A percentile compares a stretch with the other conserved stretches of the same genome.
phyloP scores from a whole-genome alignment of 441 rosid species.

The Pelargonium citronellum region DNA sequence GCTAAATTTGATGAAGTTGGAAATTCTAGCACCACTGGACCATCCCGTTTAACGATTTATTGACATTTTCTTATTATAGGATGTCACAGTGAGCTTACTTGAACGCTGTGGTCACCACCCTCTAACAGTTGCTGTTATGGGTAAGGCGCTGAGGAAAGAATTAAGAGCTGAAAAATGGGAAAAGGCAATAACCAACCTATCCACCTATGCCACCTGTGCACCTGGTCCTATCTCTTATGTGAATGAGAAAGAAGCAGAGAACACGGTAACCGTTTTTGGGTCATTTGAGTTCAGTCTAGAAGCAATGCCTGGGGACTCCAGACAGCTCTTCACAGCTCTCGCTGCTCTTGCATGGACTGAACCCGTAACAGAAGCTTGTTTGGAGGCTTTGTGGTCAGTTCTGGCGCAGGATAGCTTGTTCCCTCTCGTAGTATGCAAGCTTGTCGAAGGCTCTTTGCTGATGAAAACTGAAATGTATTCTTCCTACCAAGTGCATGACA shows the following conservation, averaged over 20 bases:
- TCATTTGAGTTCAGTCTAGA: conserved; percentile 32
- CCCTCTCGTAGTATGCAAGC: conserved; percentile 24
- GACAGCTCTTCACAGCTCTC: conserved; percentile 23
- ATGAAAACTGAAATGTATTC: conserved; percentile 26
- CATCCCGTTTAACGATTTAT: too few species aligned
- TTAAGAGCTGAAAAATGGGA: conserved; percentile 6
- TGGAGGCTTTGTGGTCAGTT: conserved; percentile 27
- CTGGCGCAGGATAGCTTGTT: conserved; percentile 26
- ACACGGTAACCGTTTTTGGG: conserved; percentile 27
- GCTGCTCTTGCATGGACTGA: conserved; percentile 29
- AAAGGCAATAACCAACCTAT: background rate
- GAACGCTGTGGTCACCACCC: conserved; percentile 33
- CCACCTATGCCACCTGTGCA: conserved; percentile 28
- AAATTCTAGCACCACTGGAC: too few species aligned
- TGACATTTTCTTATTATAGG: too few species aligned
- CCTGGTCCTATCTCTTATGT: conserved; percentile 27
- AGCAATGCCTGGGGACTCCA: conserved; percentile 30
- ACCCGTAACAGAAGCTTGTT: conserved; percentile 28
- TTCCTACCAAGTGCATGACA: conserved; percentile 26
- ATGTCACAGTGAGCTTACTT: conserved; percentile 17
- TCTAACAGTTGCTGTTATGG: conserved; percentile 30
- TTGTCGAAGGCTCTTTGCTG: conserved; percentile 32
- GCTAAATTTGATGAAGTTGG: too few species aligned
- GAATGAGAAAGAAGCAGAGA: conserved; percentile 30
- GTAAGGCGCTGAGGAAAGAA: conserved; percentile 32